Percentiles rank a stretch among this genome's conserved stretches.
Conservation (phyloP, 345 rosid genomes). For the Erodium maritimum region DNA sequence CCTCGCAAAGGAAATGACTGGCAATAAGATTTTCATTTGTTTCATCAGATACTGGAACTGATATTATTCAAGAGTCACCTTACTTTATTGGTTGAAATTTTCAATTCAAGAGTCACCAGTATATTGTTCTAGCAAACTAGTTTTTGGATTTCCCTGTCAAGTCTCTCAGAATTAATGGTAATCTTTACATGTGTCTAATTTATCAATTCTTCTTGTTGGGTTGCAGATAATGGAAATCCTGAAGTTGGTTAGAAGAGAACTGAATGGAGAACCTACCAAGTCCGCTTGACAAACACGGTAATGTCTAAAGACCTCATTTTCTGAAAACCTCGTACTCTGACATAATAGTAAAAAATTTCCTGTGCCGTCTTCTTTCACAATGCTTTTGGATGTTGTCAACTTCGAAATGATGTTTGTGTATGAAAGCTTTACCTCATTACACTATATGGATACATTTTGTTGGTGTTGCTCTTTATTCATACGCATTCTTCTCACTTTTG, state of each 20-base stretch:
- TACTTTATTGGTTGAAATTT: background rate
- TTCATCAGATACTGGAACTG: background rate
- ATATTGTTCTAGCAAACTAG: background rate
- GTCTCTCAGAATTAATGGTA: no score
- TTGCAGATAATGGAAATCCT: slow-evolving; percentile 72
- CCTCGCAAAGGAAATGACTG: background rate
- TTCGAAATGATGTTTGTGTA: no score
- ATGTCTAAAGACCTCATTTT: background rate
- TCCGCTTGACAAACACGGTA: slow-evolving; percentile 2
- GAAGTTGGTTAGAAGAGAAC: slow-evolving; percentile 68
- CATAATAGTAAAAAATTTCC: no score
- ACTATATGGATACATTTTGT: no score
- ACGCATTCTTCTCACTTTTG: background rate
- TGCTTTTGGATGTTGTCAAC: no score
- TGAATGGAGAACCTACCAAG: slow-evolving; percentile 50
- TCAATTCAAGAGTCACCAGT: no score
- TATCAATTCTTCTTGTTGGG: slow-evolving; percentile 5
- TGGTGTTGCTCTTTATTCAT: background rate
- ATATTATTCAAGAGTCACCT: no score
- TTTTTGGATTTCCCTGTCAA: no score
- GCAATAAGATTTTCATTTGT: background rate
- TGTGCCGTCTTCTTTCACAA: no score
- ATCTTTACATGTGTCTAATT: background rate
- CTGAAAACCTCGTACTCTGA: background rate
- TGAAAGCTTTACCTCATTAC: no score